Evolutionary conservation across 768 basidiomycete species (phyloP), one percentile per base, ranked within the genome.

Genomic region (Rhodotorula taiwanensis): DNA sequence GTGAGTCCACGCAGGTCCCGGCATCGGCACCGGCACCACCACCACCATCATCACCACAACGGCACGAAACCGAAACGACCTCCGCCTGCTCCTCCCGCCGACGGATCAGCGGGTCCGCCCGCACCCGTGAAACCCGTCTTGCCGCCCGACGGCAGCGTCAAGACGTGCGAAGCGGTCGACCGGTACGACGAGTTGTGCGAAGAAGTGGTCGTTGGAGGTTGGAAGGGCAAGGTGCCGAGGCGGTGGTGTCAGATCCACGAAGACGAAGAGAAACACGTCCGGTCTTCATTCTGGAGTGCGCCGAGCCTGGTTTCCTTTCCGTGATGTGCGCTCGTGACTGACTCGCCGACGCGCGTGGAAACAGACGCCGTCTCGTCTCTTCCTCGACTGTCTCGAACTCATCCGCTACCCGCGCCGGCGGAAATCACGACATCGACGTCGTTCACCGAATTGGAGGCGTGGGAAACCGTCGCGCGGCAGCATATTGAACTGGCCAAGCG

Each of bases 161-260:
- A 64, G 59, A 44, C 41, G 16, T 69, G 67, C 50, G 52, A 58
- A 34, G 67, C 67, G 10, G 42, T 69, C 10, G 63, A 62, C 41
- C 59, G 67, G 2, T 64, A 57, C 44, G 55, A 61, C 18, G 63
- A 58, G 23, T 4, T 25, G n/a, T 69, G 67, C 44, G 67, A 49
- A 20, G 60, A 64, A 44, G 60, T 64, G 1, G 67, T 69, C 16
- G 67, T 68, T 18, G 67, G 67, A 4, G 67, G 67, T 2, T 60
- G 55, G 55, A 68, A 68, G 59, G 67, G 67, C 5, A 69, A 64
- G 53, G 67, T 69, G 13, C 28, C 28, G 3, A 36, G 67, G 11
- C 25, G 53, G 43, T 69, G 62, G 62, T 69, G 67, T n/a, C 27
- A 30, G 13, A 48, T 54, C 23, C 67, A 69, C 49, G 62, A 69